Evolutionary conservation across 306 rosid species (phyloP).

Genomic region (Quercus bicolor): DNA sequence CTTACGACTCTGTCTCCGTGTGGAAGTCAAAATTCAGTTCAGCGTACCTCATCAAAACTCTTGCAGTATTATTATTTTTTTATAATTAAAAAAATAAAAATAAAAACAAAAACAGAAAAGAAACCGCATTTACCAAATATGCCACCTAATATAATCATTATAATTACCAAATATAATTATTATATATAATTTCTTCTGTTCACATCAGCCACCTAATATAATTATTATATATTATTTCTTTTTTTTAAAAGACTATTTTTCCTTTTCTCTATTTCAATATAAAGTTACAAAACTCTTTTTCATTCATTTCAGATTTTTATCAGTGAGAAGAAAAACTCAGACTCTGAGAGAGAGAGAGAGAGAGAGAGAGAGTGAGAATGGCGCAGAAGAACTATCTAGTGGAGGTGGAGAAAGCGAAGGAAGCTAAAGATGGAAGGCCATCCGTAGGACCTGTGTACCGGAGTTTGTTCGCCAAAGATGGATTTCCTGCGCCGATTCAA

Average conservation of each 20-base stretch:
- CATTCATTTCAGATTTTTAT: neutral
- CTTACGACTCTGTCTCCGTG: no score
- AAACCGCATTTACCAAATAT: neutral
- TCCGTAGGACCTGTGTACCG: constrained; percentile 80
- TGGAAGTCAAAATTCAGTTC: no score
- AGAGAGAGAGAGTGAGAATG: constrained; percentile 26
- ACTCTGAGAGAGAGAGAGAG: neutral
- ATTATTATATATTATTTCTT: neutral
- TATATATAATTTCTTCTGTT: neutral
- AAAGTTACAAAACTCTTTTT: neutral
- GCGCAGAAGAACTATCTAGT: constrained; percentile 48
- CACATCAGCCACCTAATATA: constrained; percentile 1
- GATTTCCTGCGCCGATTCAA: constrained; percentile 59
- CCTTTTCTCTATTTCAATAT: neutral
- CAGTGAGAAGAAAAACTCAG: neutral
- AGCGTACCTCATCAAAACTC: no score
- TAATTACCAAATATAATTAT: no score
- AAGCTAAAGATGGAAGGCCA: constrained; percentile 48
- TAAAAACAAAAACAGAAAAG: neutral
- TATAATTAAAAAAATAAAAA: neutral
- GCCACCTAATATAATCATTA: neutral
- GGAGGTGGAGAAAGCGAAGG: constrained; percentile 68
- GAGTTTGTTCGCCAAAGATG: constrained; percentile 76
- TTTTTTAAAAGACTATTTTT: neutral
- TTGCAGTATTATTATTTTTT: no score